Evolutionary conservation across 306 rosid species (phyloP).

Genomic region (Morella rubra): DNA sequence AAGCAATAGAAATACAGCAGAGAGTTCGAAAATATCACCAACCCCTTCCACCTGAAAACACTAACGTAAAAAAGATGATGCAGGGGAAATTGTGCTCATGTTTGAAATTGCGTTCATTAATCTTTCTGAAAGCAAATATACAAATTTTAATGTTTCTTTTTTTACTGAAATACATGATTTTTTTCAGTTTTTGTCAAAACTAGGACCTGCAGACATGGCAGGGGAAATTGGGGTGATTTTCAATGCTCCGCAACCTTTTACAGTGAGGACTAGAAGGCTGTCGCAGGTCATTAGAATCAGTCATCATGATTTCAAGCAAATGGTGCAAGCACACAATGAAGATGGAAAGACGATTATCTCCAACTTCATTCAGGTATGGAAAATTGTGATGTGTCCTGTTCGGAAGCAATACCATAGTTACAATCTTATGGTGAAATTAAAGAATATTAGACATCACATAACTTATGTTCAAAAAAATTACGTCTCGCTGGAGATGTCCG

Average conservation of each 20-base stretch:
- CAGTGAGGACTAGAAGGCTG: conserved; percentile 76
- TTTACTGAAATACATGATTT: conserved; percentile 28
- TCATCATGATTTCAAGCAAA: conserved; percentile 74
- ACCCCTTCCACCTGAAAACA: background rate
- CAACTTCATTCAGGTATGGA: conserved; percentile 67
- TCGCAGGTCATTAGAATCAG: conserved; percentile 69
- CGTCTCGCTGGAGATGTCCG: background rate
- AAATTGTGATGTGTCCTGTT: conserved; percentile 8
- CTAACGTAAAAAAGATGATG: background rate
- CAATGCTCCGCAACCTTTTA: conserved; percentile 79
- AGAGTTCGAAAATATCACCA: background rate
- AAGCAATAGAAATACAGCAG: background rate
- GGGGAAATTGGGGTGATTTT: conserved; percentile 83
- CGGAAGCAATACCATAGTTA: no score
- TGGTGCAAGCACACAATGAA: conserved; percentile 59
- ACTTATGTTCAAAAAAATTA: background rate
- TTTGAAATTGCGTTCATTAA: background rate
- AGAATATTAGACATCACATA: background rate
- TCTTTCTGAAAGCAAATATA: background rate
- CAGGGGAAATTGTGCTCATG: background rate
- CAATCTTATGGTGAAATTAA: background rate
- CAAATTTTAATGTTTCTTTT: conserved; percentile 15
- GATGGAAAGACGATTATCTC: conserved; percentile 61
- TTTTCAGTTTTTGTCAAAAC: conserved; percentile 57
- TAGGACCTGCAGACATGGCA: conserved; percentile 63